Evolutionary conservation across 1,284 basidiomycete species (phyloP), one percentile per base, ranked within the genome.

Genomic region (Cerrena zonata): DNA sequence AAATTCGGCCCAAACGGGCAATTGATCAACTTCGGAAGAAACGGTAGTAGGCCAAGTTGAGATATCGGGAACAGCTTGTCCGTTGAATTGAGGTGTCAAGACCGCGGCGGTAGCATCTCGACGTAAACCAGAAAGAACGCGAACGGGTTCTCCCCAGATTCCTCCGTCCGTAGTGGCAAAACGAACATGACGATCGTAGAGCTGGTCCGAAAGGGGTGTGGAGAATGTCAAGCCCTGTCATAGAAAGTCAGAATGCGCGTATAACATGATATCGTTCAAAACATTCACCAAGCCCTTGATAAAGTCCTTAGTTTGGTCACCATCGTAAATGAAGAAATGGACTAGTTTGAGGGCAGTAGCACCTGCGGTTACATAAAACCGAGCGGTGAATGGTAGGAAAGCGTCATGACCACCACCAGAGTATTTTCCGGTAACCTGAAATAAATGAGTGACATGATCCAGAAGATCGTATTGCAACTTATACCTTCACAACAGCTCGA

Each of bases 301-400:
- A 50, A 74, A 74, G 49, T 73, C 71, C 27, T 67, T 66, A 40
- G 56, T 61, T 56, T 74, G 70, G 48, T 74, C 70, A 1, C 66
- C 71, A 47, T 74, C 70, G 48, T 64, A 74, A 2, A 70, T 65
- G 57, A 74, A 74, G 58, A 73, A 71, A 51, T 74, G 71, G 5
- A 69, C 69, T 23, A 70, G 61, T 27, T 69, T 59, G 2, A 73
- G 42, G 5, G 68, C 53, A 0, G 70, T 68, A 7, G 68, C 60
- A 4, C 70, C 70, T 1, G 72, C 67, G 1, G 68, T 58, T 21
- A 72, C 59, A 49, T 73, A 74, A 47, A 73, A 69, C 4, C 72
- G 63, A 12, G 68, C 60, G 7, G 61, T 71, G 55, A 71, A 74
- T 0, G 71, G 71, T 10, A 73, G 57, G 49, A 71, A 72, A 34